Conservation (phyloP, 495 filamentous ascomycete genomes). For the Viridothelium virens region DNA sequence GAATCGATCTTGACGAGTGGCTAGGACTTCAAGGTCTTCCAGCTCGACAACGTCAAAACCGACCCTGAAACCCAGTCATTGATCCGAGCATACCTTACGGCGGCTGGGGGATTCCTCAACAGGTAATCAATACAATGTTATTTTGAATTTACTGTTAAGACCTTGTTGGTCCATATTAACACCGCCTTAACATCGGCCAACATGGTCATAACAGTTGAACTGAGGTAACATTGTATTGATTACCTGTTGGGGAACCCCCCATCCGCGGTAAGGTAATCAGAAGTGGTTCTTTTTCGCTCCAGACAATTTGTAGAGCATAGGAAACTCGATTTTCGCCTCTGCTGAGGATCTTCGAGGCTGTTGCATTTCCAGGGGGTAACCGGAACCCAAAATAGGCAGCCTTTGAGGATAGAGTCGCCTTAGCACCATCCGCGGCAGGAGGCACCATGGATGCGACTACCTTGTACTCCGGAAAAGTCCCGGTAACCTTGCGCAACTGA, state of each 20-base stretch:
- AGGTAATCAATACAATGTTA: too few relatives aligned
- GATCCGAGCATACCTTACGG: not conserved
- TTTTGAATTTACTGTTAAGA: too few relatives aligned
- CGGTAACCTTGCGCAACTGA: not conserved
- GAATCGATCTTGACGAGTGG: not conserved
- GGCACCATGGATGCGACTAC: not conserved
- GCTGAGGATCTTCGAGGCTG: not conserved
- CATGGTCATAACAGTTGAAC: too few relatives aligned
- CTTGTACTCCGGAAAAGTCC: not conserved
- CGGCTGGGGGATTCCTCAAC: too few relatives aligned
- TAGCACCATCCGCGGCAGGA: not conserved
- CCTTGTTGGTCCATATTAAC: too few relatives aligned
- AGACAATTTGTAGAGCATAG: not conserved
- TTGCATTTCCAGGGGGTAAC: not conserved
- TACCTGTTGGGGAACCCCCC: too few relatives aligned
- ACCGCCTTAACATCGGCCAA: too few relatives aligned
- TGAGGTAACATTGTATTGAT: too few relatives aligned
- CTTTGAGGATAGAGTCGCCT: not conserved
- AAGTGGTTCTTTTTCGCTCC: not conserved
- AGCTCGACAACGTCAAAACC: slow-evolving; percentile 4
- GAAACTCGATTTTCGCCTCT: not conserved
- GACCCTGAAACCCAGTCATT: slow-evolving; percentile 5
- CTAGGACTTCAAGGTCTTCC: not conserved
- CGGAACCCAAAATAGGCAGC: not conserved
- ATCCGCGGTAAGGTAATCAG: not conserved